Base-by-base conservation (phyloP, 164 flowering plant genomes). In the Stephania yunnanensis region DNA sequence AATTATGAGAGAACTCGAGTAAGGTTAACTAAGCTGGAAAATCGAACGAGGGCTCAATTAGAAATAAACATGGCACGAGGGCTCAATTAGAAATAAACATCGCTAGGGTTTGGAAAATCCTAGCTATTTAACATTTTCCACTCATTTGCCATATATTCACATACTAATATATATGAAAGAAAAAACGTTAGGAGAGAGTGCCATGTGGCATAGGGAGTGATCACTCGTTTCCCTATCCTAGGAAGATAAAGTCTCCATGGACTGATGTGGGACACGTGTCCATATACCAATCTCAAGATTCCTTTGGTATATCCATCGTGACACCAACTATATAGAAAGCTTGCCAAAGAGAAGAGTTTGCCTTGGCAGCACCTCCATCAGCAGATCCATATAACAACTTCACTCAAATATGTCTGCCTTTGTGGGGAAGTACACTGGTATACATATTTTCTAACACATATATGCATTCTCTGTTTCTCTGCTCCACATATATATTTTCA, bases 371-470 rank as follows among this genome's bases (percentile, higher is more conserved):
- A 48, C 53, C 53, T 8, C 50, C 50, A 6, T 46, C 13, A 8
- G 53, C 13, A 48, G 53, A 8, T 46, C 50, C 50, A 46, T 3
- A 19, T 36, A 36, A 36, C 42, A 36, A 36, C 3, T 36, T 36
- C 42, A 36, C 42, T 2, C 42, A 20, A 58, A 80, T 77, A 92
- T 92, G 97, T 92, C 95, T 20, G 94, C 97, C 83, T 92, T 90
- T 77, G 86, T 89, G 5, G 94, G 97, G 48, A 90, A 90, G 78
- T 92, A 92, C 68, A 93, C 97, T 81, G 95, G 97, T 92, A 88
- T 25, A 25, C 25, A 25, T 9, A 1, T 71, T 17, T 46, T 72
- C 46, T 44, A 3, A 30, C 53, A 48, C 10, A 25, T 25, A 25
- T 25, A 25, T 25, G 25, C 25, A 8, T 25, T 20, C 9, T 55